Base-by-base conservation (phyloP, 1,284 basidiomycete species). In the Pseudozyma hubeiensis region DNA sequence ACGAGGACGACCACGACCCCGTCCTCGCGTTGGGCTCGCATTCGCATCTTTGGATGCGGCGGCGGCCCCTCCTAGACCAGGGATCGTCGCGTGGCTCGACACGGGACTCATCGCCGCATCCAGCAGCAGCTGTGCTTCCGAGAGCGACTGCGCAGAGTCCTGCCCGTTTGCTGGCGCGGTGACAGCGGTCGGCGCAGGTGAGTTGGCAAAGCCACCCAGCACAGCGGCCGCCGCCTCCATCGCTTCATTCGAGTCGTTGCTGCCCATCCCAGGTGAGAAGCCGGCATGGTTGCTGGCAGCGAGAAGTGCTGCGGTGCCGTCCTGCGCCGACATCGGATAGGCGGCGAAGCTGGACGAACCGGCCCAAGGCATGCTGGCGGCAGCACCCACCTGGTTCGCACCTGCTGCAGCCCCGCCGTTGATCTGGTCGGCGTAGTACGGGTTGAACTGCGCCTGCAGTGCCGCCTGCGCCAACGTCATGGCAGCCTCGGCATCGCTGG, bases 401-500 rank as follows among this genome's bases (percentile, higher is more conserved):
- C 61, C 56, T 14, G 54, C 39, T 13, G 45, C 24, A 16, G 31
- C 51, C 5, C 31, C 33, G 41, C 62, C 68, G 24, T 62, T 66
- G 16, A 61, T 54, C 53, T 70, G 73, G 14, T 75, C 64, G 19
- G 60, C 48, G 44, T 71, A 75, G 58, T 70, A 75, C 0, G 73
- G 64, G 41, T 67, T 70, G 64, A 67, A 64, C 43, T 80, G 78
- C 16, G 78, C 78, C 39, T 73, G 65, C 11, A 78, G 53, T 3
- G 78, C 76, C 7, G 76, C 78, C 53, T 77, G 70, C 5, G 78
- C 78, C 47, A 80, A 51, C 19, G 75, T 78, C 71, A 80, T 72
- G 31, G 78, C 78, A 5, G 78, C 78, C 44, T 80, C 78, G 11
- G 76, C 76, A 45, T 78, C 76, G 53, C 76, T 78, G 11, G 74